Base-by-base conservation (phyloP, 805 yeast genomes). In the Clavispora carvajalis region DNA sequence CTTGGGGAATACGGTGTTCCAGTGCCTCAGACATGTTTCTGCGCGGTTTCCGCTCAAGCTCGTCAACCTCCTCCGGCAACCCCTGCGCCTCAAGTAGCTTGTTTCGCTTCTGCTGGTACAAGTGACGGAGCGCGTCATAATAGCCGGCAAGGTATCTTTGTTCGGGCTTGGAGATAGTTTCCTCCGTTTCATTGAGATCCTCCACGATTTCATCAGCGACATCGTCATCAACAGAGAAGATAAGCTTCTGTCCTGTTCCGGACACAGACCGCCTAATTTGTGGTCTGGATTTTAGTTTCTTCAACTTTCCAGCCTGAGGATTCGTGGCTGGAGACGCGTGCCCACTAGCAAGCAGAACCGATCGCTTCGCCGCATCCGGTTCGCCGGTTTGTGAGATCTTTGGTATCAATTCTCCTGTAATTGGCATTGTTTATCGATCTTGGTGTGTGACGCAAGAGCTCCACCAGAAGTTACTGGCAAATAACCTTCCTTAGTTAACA, bases 211-310 rank as follows among this genome's bases (percentile, higher is more conserved):
- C 57, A 33, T 86, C 95, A 47, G 77, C 76, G 33, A 84, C 77
- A 52, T 83, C 88, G 58, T 87, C 95, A 56, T 87, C 95, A 0
- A 86, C 95, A 25, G 89, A 80, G 57, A 81, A 87, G 0, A 84
- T 67, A 34, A 65, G 52, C 46, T 69, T 69, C 43, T 44, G 43
- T 22, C 46, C 49, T 19, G 39, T 19, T 33, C 46, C 39, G 21
- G 62, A 49, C 11, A 50, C 38, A 28, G 51, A 36, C 18, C 69
- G 51, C 40, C 62, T 63, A 23, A 65, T 47, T 26, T 54, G 66
- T 6, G 71, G 71, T 38, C 57, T 57, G 22, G 59, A 53, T 44
- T 57, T 60, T 41, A 39, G 42, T 23, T 42, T 43, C 43, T 44
- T 51, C 29, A 47, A 37, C 35, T 49, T 48, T 15, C 38, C 37